Evolutionary conservation across 306 rosid species (phyloP).

Genomic region (Castanea sativa): DNA sequence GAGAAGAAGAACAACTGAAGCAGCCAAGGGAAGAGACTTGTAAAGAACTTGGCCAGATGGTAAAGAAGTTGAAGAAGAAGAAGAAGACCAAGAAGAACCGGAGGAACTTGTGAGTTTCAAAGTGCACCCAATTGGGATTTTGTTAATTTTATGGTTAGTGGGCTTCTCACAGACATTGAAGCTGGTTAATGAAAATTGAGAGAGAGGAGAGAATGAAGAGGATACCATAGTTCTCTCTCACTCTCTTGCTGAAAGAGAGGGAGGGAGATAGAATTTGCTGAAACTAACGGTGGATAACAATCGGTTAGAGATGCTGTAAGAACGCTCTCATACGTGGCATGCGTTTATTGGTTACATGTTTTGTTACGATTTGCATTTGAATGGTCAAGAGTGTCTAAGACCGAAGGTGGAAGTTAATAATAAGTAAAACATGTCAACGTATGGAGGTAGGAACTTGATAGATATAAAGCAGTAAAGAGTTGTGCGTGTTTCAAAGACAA

Average conservation of each 20-base stretch:
- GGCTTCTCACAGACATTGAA: constrained; percentile 23
- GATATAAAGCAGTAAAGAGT: too few relatives aligned
- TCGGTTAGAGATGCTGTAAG: neutral
- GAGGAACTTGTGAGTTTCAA: constrained; percentile 15
- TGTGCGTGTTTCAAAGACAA: too few relatives aligned
- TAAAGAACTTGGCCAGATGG: constrained; percentile 34
- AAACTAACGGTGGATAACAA: constrained; percentile 29
- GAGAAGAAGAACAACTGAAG: constrained; percentile 68
- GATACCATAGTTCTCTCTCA: constrained; percentile 49
- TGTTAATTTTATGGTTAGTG: constrained; percentile 12
- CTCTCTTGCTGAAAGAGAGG: neutral
- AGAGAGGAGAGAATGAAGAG: constrained; percentile 48
- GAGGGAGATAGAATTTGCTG: constrained; percentile 29
- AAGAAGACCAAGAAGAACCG: neutral
- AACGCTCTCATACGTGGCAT: neutral
- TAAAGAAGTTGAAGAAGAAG: constrained; percentile 23
- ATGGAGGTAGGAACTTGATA: too few relatives aligned
- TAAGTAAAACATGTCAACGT: too few relatives aligned
- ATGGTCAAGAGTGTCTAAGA: too few relatives aligned
- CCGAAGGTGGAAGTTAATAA: too few relatives aligned
- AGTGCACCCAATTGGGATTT: constrained; percentile 20
- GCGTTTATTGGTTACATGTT: neutral
- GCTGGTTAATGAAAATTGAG: constrained; percentile 31
- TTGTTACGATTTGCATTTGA: neutral
- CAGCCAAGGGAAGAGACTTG: constrained; percentile 68